phyloP scores from a whole-genome alignment of 768 basidiomycete species.

The Auricularia cornea region DNA sequence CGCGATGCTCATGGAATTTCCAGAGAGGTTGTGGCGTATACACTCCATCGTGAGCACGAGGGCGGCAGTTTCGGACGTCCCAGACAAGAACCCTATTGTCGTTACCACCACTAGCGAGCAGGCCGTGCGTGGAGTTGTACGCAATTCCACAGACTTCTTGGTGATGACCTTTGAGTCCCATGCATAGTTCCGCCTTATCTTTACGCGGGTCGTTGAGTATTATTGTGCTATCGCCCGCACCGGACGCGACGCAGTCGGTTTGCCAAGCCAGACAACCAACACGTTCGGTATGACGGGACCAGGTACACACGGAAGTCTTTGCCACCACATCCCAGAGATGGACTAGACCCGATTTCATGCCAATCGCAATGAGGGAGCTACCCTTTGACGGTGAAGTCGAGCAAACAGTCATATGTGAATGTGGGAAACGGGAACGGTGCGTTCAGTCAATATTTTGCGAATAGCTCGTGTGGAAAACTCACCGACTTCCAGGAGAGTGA shows the following conservation, averaged over 20 bases:
- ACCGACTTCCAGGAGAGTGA: conserved; percentile 85
- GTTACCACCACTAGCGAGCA: conserved; percentile 90
- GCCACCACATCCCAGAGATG: no score
- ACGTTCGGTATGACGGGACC: no score
- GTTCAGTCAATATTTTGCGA: no score
- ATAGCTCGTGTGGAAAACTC: conserved; percentile 78
- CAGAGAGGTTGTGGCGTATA: conserved; percentile 59
- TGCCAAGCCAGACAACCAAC: no score
- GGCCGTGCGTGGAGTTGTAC: conserved; percentile 60
- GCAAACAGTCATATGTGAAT: no score
- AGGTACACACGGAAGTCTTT: no score
- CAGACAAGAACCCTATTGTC: conserved; percentile 99
- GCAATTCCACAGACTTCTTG: conserved; percentile 96
- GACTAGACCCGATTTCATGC: no score
- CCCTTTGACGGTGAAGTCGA: no score
- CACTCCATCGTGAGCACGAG: conserved; percentile 64
- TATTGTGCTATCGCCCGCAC: conserved; percentile 84
- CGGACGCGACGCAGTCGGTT: conserved; percentile 80
- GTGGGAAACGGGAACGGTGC: no score
- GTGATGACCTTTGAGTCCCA: conserved; percentile 64
- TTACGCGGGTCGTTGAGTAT: conserved; percentile 90
- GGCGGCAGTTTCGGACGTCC: no score
- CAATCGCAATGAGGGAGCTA: no score
- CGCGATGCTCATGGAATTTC: conserved; percentile 95
- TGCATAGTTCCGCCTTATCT: conserved; percentile 59